phyloP scores from a whole-genome alignment of 192 early-diverging fungal species.

The Coemansia sp. region DNA sequence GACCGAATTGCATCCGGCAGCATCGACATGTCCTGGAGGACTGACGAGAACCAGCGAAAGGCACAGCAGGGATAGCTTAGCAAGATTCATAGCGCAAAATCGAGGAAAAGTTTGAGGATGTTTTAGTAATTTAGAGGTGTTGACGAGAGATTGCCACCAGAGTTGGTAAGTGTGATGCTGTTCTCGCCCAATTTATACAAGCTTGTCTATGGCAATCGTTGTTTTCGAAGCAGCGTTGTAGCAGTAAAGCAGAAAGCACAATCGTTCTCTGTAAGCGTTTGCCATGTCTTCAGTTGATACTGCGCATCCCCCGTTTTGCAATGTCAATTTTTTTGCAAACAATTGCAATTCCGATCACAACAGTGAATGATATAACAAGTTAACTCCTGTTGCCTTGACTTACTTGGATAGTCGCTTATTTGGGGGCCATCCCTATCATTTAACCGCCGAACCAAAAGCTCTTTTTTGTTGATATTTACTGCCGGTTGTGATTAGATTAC shows the following conservation, averaged over 20 bases:
- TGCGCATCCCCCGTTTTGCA: no score
- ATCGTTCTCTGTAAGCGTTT: background rate
- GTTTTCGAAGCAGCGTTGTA: background rate
- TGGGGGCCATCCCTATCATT: slow-evolving; percentile 18
- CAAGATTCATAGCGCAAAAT: background rate
- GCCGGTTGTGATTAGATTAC: background rate
- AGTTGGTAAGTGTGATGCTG: no score
- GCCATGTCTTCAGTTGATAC: no score
- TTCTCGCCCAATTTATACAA: background rate
- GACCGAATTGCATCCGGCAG: slow-evolving; percentile 1
- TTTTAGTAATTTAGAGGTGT: background rate
- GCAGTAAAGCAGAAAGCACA: background rate
- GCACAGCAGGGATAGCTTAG: background rate
- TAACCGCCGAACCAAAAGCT: slow-evolving; percentile 11
- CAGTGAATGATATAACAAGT: slow-evolving; percentile 14
- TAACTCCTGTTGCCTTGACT: slow-evolving; percentile 8
- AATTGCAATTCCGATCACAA: background rate
- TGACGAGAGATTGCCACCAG: no score
- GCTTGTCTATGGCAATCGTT: background rate
- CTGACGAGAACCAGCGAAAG: background rate
- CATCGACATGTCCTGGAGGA: background rate
- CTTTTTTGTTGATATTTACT: background rate
- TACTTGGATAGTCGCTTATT: slow-evolving; percentile 28
- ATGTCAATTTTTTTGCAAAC: no score
- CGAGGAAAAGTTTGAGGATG: background rate